A percentile compares a stretch with the other conserved stretches of the same genome.
Conservation (phyloP, 352 stramenopile species). For the Phytophthora pluvialis region DNA sequence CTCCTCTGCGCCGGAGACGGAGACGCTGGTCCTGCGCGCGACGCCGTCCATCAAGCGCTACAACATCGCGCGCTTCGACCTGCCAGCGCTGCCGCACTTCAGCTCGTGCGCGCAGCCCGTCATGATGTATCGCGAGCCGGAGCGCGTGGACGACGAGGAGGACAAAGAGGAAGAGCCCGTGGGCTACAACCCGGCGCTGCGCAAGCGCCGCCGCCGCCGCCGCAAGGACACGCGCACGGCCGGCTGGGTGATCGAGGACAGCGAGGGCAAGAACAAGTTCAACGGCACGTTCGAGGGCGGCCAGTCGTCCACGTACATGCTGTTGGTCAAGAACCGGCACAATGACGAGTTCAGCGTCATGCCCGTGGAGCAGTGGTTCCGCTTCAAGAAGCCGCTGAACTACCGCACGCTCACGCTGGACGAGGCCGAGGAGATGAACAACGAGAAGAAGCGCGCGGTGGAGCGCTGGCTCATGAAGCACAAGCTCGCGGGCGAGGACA, state of each 20-base stretch:
- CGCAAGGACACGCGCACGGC: conserved; percentile 79
- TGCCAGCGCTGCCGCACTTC: conserved; percentile 70
- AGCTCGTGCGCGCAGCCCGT: conserved; percentile 70
- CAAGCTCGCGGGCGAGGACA: conserved; percentile 83
- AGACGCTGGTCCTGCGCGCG: conserved; percentile 81
- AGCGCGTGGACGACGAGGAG: conserved; percentile 82
- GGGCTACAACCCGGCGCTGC: conserved; percentile 77
- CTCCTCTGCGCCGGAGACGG: conserved; percentile 35
- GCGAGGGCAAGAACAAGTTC: conserved; percentile 84
- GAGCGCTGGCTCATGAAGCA: conserved; percentile 91
- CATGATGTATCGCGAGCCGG: conserved; percentile 89
- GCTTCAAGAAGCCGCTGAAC: conserved; percentile 88
- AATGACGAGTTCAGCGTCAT: conserved; percentile 91
- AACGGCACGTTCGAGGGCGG: conserved; percentile 83
- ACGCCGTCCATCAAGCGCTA: conserved; percentile 90
- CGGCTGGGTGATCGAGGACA: conserved; percentile 88
- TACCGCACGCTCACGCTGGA: conserved; percentile 88
- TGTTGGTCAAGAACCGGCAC: conserved; percentile 88
- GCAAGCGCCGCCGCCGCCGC: conserved; percentile 76
- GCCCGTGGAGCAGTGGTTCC: conserved; percentile 89
- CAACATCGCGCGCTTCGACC: conserved; percentile 87
- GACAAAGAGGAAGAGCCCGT: conserved; percentile 79
- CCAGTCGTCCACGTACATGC: conserved; percentile 86
- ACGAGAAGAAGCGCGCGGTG: conserved; percentile 89
- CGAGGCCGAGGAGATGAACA: conserved; percentile 88